Evolutionary conservation across 1,284 basidiomycete genomes (phyloP), one percentile per base, ranked within the genome.

Genomic region (Malassezia obtusa): DNA sequence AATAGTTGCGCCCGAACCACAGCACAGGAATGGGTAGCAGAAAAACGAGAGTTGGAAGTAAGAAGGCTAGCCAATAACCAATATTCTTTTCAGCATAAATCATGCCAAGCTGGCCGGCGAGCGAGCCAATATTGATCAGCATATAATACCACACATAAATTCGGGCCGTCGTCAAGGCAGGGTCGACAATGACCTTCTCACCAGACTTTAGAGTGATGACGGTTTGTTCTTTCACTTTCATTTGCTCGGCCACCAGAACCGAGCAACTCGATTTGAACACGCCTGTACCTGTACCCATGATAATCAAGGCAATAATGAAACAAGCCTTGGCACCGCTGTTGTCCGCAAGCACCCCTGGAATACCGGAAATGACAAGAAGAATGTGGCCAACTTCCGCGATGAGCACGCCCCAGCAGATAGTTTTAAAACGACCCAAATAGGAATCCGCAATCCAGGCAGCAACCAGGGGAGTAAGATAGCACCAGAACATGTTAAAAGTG

Each of bases 151-250:
- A 71, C 53, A 66, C 58, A 49, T 65, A 73, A 33, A 73, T 53
- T 6, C 69, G 63, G 39, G 58, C 59, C 33, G 66, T 78, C 1
- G 89, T 90, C 64, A 84, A 64, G 0, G 77, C 71, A 0, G 88
- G 89, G 71, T 90, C 87, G 31, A 89, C 81, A 58, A 90, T 83
- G 49, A 90, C 86, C 31, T 82, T 78, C 73, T 88, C 84, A 40
- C 87, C 87, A 19, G 71, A 76, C 58, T 78, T 79, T 1, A 79
- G 79, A 10, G 44, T 52, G 44, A 59, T 52, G 15, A 73, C 66
- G 21, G 61, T 62, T 37, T 64, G 61, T 43, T 67, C 62, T 9
- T 63, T 63, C 12, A 59, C 55, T 17, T 60, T 61, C 38, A 71
- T 62, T 54, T 73, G 72, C 69, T 88, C 88, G 4, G 64, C 67